Conservation (phyloP, 106 monocot genomes). For the Dioscorea alata region DNA sequence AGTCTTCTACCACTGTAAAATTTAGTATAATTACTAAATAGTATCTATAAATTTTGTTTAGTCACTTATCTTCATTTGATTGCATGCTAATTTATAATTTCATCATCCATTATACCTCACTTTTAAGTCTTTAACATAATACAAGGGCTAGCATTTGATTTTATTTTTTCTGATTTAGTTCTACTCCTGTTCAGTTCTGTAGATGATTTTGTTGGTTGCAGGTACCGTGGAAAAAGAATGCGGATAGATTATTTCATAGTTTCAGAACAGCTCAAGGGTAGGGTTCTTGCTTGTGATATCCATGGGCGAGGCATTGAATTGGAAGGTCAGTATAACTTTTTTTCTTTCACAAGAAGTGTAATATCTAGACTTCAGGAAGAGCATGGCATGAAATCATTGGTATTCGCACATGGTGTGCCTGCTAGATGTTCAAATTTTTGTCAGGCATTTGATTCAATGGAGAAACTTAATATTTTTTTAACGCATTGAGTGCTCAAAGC, state of each 20-base stretch:
- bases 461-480: neutral
- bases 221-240: conserved; percentile 95
- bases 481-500: neutral
- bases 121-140: no score
- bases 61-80: no score
- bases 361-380: neutral
- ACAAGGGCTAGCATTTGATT: no score
- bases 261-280: conserved; percentile 67
- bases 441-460: no score
- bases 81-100: no score
- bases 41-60: no score
- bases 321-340: conserved; percentile 45
- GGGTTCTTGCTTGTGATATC: conserved; percentile 63
- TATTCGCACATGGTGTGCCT: neutral
- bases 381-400: neutral
- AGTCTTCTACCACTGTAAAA: no score
- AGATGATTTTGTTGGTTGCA: conserved; percentile 14
- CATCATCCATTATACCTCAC: no score
- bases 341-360: neutral
- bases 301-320: conserved; percentile 90
- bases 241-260: conserved; percentile 94
- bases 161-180: no score
- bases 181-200: no score
- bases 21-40: no score
- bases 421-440: neutral